phyloP scores from a whole-genome alignment of 306 rosid genomes.

The Trichosanthes cucumerina region DNA sequence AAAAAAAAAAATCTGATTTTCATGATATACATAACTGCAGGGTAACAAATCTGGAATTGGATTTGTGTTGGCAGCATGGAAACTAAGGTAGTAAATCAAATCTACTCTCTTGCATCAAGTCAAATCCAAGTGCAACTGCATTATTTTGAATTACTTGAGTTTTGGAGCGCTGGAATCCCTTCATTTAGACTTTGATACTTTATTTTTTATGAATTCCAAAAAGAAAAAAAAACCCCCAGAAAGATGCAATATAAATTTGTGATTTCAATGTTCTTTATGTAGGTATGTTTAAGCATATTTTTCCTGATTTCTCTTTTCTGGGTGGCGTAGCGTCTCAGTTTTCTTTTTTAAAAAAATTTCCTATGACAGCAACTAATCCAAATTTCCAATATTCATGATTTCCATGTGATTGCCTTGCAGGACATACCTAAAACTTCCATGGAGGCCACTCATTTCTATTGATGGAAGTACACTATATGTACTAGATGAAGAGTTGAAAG shows the following conservation, averaged over 20 bases:
- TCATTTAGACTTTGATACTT: neutral
- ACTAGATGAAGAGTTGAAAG: constrained; percentile 45
- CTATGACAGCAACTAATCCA: neutral
- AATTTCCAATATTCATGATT: neutral
- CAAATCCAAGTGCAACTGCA: neutral
- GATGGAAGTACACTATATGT: constrained; percentile 70
- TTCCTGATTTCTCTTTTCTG: neutral
- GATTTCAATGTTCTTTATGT: neutral
- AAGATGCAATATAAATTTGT: neutral
- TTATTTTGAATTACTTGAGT: neutral
- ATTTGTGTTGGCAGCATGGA: constrained; percentile 65
- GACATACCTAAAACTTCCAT: constrained; percentile 79
- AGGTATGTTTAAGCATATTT: neutral
- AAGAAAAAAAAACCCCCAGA: no score
- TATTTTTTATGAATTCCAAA: neutral
- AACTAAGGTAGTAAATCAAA: constrained; percentile 50
- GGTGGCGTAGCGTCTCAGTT: neutral
- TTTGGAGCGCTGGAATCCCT: neutral
- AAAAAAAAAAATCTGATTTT: neutral
- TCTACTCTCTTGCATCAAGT: neutral
- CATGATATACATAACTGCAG: constrained; percentile 29
- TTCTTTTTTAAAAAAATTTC: neutral
- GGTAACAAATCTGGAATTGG: constrained; percentile 33
- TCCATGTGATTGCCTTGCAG: constrained; percentile 31
- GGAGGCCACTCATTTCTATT: constrained; percentile 76